phyloP scores from a whole-genome alignment of 768 basidiomycete genomes.

The Psilocybe azurescens region DNA sequence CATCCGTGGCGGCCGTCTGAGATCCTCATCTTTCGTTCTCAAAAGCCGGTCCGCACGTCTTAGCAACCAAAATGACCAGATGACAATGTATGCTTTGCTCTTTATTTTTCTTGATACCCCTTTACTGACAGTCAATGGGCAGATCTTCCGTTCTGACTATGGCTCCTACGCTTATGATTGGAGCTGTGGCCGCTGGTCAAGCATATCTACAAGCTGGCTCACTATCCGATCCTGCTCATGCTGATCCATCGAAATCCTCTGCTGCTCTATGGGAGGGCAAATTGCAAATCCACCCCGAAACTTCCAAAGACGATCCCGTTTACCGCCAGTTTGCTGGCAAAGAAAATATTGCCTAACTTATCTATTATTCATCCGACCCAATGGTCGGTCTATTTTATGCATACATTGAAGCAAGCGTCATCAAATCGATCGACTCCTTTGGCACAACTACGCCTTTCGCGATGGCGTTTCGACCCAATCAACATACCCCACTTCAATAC shows the following conservation, averaged over 20 bases:
- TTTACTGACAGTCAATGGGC: conserved; percentile 13
- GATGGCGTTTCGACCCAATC: not conserved
- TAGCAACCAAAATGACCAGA: conserved; percentile 47
- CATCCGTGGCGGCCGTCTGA: conserved; percentile 87
- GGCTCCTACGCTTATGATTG: conserved; percentile 49
- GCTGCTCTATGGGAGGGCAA: conserved; percentile 86
- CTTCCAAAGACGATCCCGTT: conserved; percentile 66
- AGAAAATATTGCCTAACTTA: conserved; percentile 24
- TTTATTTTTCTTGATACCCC: not conserved
- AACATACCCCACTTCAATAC: not conserved
- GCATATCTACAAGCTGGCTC: conserved; percentile 62
- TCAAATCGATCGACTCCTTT: not conserved
- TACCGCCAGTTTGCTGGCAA: conserved; percentile 33
- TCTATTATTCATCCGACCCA: not conserved
- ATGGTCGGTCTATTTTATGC: not conserved
- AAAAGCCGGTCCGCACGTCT: conserved; percentile 74
- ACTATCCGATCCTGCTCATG: conserved; percentile 75
- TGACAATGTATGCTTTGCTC: conserved; percentile 46
- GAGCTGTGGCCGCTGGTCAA: conserved; percentile 68
- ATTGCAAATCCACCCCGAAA: conserved; percentile 89
- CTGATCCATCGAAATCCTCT: conserved; percentile 81
- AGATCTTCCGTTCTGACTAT: conserved; percentile 54
- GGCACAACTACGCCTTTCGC: not conserved
- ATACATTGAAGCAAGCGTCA: not conserved
- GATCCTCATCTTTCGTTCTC: conserved; percentile 83